Evolutionary conservation across 2,329 filamentous ascomycete genomes (phyloP).

Genomic region (Pleurostoma richardsiae): DNA sequence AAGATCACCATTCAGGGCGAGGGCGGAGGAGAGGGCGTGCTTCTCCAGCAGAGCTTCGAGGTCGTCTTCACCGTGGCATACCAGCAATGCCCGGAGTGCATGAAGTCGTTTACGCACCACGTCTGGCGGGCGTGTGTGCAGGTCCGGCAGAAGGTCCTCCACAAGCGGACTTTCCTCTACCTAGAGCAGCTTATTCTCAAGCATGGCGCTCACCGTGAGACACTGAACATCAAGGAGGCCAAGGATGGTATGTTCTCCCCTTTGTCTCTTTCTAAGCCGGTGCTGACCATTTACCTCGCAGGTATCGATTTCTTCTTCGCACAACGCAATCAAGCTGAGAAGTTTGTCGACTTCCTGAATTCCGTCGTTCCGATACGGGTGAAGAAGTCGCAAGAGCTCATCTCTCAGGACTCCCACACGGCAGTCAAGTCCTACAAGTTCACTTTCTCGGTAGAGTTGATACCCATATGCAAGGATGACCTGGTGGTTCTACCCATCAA

Average conservation of each 20-base stretch:
- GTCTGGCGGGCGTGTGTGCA: slow-evolving; percentile 93
- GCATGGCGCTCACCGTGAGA: slow-evolving; percentile 84
- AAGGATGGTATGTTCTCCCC: slow-evolving; percentile 55
- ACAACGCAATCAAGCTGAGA: slow-evolving; percentile 81
- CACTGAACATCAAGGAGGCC: slow-evolving; percentile 96
- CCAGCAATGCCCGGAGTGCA: slow-evolving; percentile 92
- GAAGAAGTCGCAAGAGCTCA: slow-evolving; percentile 57
- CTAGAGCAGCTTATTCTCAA: slow-evolving; percentile 96
- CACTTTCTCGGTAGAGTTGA: slow-evolving; percentile 79
- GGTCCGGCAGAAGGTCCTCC: slow-evolving; percentile 92
- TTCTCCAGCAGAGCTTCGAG: slow-evolving; percentile 91
- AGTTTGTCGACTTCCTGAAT: slow-evolving; percentile 71
- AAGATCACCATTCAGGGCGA: slow-evolving; percentile 85
- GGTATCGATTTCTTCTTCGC: slow-evolving; percentile 93
- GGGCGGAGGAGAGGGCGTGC: slow-evolving; percentile 54
- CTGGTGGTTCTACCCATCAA: slow-evolving; percentile 89
- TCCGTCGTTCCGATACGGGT: slow-evolving; percentile 65
- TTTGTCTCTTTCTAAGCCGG: too few species aligned
- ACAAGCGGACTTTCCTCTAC: slow-evolving; percentile 71
- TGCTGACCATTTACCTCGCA: too few species aligned
- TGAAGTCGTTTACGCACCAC: slow-evolving; percentile 94
- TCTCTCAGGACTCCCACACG: slow-evolving; percentile 89
- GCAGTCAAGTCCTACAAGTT: slow-evolving; percentile 93
- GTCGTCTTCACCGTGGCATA: slow-evolving; percentile 86
- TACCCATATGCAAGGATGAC: slow-evolving; percentile 97